A percentile compares a stretch with the other conserved stretches of the same genome.
Evolutionary conservation across 192 early-diverging fungal species (phyloP).

Genomic region (Mortierella alpina): DNA sequence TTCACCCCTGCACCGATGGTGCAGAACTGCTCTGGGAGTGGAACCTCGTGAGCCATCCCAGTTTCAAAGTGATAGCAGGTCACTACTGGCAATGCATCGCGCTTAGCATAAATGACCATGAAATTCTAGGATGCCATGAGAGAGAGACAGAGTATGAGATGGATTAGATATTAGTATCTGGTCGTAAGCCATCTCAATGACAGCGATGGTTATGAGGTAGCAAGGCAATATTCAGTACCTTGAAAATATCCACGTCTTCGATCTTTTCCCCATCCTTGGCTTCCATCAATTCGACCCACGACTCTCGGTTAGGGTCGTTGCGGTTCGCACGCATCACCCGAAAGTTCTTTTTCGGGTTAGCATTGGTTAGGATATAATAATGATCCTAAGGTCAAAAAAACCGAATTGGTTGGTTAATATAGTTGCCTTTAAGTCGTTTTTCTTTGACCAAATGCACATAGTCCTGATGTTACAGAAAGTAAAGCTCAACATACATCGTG

Average conservation of each 20-base stretch:
- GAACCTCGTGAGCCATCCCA: conserved; percentile 52
- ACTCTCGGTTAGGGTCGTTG: conserved; percentile 31
- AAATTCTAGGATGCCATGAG: conserved; percentile 41
- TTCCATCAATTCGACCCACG: conserved; percentile 71
- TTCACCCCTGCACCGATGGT: conserved; percentile 69
- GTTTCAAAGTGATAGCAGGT: conserved; percentile 59
- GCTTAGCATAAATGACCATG: conserved; percentile 60
- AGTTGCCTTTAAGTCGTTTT: neutral
- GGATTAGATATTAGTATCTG: neutral
- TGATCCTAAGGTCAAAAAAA: conserved; percentile 20
- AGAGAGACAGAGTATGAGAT: neutral
- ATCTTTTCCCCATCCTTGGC: conserved; percentile 71
- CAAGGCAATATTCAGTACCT: conserved; percentile 29
- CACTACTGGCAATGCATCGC: conserved; percentile 67
- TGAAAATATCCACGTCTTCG: conserved; percentile 82
- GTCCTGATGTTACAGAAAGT: neutral
- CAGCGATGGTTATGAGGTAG: neutral
- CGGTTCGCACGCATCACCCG: conserved; percentile 66
- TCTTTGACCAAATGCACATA: neutral
- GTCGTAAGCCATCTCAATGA: neutral
- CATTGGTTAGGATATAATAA: conserved; percentile 69
- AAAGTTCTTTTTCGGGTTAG: conserved; percentile 65
- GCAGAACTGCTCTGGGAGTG: conserved; percentile 66
- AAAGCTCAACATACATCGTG: conserved; percentile 63
- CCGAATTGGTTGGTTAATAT: neutral